Evolutionary conservation across 176 grass and related monocot species (phyloP), one percentile per base, ranked within the genome.

Genomic region (Stipa capillata): DNA sequence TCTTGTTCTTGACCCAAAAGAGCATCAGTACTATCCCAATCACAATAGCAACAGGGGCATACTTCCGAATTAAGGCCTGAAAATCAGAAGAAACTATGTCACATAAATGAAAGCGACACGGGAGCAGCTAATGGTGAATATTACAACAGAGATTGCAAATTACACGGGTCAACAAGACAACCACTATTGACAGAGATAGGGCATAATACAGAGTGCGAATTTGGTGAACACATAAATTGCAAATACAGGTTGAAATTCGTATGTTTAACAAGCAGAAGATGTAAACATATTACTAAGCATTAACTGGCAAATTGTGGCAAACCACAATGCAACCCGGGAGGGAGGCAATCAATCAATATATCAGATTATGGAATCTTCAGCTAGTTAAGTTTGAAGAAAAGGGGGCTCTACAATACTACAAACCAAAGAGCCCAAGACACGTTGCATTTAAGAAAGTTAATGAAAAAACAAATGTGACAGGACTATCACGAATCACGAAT

Each of bases 61-160:
- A 97, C 82, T 97, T 97, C 16, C 75, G 80, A 80, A 97, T 92
- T 34, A 97, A 84, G 71, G 94, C 94, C 94, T 97, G 74, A 39
- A 91, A 82, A 65, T 12, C 12, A 58, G 72, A 86, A 56, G 2
- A 5, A 1, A 29, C 18, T 27, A 15, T 29, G 41, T 69, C 25
- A 69, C 41, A 47, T 69, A 18, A 18, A 31, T 31, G 63, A 66
- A 66, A 69, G 47, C 1, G 7, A 47, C 9, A 20, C n/a, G n/a
- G n/a, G n/a, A n/a, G 5, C 1, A 11, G 18, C 1, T 5, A 45
- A 27, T 17, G 7, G 41, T 44, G 64, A 37, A 33, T 65, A n/a
- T n/a, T n/a, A n/a, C n/a, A n/a, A n/a, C n/a, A n/a, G n/a, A 65
- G 20, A 25, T 56, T 25, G 23, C 27, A 27, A 27, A 27, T 27